phyloP scores from a whole-genome alignment of 495 filamentous ascomycete genomes.

The Aspergillus funiculosus region DNA sequence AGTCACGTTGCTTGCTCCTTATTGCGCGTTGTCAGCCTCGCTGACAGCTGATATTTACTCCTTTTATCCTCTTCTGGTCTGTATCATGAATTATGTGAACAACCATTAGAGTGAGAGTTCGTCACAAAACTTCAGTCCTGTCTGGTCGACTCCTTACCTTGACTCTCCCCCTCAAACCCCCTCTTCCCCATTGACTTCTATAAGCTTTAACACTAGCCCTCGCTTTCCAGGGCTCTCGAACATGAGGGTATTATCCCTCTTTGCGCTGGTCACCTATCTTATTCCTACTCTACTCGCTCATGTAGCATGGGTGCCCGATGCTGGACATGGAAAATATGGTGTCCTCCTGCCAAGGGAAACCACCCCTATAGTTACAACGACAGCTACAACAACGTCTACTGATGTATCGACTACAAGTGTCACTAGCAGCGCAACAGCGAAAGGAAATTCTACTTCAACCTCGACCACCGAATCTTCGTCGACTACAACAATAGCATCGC shows the following conservation, averaged over 20 bases:
- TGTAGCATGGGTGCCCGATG: conserved; percentile 14
- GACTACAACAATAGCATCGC: conserved; percentile 14
- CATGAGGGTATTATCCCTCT: conserved; percentile 14
- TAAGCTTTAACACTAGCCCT: background rate
- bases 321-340: conserved; percentile 8
- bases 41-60: conserved; percentile 1
- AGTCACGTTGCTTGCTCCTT: conserved; percentile 16
- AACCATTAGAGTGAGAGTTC: background rate
- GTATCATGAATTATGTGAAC: conserved; percentile 10
- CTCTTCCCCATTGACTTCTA: conserved; percentile 1
- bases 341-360: conserved; percentile 15
- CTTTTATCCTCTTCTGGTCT: background rate
- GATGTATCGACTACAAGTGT: conserved; percentile 7
- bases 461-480: conserved; percentile 14
- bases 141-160: background rate
- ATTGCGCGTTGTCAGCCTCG: conserved; percentile 7
- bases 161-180: too few species aligned
- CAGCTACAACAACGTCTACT: conserved; percentile 1
- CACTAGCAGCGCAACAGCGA: conserved; percentile 16
- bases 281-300: conserved; percentile 13
- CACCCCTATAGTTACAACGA: conserved; percentile 5
- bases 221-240: background rate
- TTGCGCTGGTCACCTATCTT: conserved; percentile 13
- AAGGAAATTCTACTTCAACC: conserved; percentile 14
- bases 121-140: conserved; percentile 1